Conservation (phyloP, 176 grass and related monocot species). For the Raddia distichophylla region DNA sequence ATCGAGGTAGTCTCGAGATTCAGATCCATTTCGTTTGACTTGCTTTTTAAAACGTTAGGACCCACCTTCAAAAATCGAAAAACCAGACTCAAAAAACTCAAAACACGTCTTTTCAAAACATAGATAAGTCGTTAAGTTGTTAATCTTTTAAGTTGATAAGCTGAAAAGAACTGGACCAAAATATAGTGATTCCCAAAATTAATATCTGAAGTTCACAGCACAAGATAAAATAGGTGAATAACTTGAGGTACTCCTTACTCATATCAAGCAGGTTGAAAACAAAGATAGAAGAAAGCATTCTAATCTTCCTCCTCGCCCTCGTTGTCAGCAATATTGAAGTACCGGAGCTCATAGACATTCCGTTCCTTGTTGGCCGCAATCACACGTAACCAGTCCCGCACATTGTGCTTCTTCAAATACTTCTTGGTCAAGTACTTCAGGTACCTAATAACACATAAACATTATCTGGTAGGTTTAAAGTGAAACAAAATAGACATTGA, state of each 20-base stretch:
- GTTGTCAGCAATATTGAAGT: conserved; percentile 90
- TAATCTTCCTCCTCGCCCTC: conserved; percentile 95
- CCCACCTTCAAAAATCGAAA: too few species aligned
- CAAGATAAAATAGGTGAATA: conserved; percentile 33
- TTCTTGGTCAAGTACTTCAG: conserved; percentile 95
- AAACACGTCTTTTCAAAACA: too few species aligned
- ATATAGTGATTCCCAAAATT: conserved; percentile 46
- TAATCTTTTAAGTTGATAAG: too few species aligned
- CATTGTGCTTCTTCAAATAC: conserved; percentile 94
- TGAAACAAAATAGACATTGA: not conserved
- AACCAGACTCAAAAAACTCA: too few species aligned
- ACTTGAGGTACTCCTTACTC: conserved; percentile 19
- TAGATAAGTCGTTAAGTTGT: too few species aligned
- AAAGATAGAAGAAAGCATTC: conserved; percentile 34
- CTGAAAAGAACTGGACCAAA: too few species aligned
- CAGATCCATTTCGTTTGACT: too few species aligned
- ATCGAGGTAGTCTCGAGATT: too few species aligned
- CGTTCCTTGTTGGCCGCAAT: conserved; percentile 86
- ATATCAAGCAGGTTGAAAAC: not conserved
- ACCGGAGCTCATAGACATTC: conserved; percentile 70
- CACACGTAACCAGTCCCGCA: conserved; percentile 84
- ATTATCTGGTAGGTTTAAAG: conserved; percentile 9
- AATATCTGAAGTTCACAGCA: conserved; percentile 37
- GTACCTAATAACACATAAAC: conserved; percentile 50
- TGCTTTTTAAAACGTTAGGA: too few species aligned